Evolutionary conservation across 164 flowering plant species (phyloP).

Genomic region (Macadamia tetraphylla): DNA sequence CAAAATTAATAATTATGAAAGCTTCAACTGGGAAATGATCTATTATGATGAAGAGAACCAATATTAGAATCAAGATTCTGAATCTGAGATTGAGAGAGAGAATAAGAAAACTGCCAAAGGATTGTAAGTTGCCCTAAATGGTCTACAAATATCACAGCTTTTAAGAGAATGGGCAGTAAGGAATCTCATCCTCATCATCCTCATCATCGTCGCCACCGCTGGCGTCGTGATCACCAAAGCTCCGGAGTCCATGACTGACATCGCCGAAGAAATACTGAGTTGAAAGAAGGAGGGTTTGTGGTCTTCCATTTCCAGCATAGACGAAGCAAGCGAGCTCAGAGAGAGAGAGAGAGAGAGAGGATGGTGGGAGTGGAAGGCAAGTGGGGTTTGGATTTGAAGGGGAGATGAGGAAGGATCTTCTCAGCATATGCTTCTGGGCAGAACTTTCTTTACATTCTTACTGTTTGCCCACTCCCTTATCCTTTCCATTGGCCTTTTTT

Average conservation of each 20-base stretch:
- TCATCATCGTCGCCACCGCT: not conserved
- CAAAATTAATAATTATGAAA: too few relatives aligned
- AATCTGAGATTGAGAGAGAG: too few relatives aligned
- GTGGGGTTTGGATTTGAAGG: not conserved
- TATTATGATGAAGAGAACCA: too few relatives aligned
- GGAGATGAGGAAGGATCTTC: not conserved
- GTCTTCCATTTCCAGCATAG: too few relatives aligned
- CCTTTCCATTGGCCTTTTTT: not conserved
- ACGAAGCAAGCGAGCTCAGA: too few relatives aligned
- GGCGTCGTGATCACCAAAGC: not conserved
- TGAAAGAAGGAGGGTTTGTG: too few relatives aligned
- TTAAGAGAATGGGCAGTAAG: not conserved
- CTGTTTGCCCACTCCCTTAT: not conserved
- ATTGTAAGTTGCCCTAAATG: not conserved
- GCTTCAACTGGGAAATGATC: too few relatives aligned
- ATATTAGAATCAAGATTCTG: too few relatives aligned
- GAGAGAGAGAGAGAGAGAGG: too few relatives aligned
- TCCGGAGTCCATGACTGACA: not conserved
- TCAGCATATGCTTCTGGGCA: slow-evolving; percentile 1
- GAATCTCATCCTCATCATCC: not conserved
- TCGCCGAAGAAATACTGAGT: too few relatives aligned
- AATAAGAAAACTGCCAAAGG: slow-evolving; percentile 1
- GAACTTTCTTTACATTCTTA: not conserved
- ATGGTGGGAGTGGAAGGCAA: not conserved
- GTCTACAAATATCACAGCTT: not conserved